These are phyloP conservation scores for Aspergillus versicolor DNA, from an alignment of 2,329 filamentous ascomycete species.

Conservation along the genomic window DNA sequence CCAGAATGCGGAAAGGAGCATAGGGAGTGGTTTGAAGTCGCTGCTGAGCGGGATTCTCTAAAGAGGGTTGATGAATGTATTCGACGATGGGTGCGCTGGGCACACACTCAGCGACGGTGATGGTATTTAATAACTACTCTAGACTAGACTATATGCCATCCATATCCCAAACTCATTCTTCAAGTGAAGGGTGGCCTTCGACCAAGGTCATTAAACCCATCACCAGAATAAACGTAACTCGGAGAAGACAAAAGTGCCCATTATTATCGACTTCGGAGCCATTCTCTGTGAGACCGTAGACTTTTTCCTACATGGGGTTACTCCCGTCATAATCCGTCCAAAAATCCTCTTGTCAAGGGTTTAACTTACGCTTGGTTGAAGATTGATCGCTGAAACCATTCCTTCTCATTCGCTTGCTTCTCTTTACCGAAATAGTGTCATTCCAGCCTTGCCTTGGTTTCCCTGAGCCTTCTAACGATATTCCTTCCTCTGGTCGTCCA, in stretches of 20 bases:
- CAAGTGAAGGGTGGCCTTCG: not conserved
- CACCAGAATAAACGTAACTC: too few relatives aligned
- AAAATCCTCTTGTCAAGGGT: not conserved
- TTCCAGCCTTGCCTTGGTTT: not conserved
- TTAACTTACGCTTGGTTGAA: not conserved
- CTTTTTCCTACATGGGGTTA: not conserved
- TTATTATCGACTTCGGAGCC: too few relatives aligned
- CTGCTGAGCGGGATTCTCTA: conserved; percentile 69
- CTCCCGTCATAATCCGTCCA: not conserved
- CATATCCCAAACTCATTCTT: not conserved
- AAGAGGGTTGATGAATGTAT: conserved; percentile 70
- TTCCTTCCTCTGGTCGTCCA: too few relatives aligned
- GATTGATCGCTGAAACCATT: not conserved
- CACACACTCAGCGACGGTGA: conserved; percentile 48
- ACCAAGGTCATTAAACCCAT: too few relatives aligned
- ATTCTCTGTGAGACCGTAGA: too few relatives aligned
- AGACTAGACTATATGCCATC: not conserved
- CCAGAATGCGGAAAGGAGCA: conserved; percentile 79
- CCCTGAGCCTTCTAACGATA: too few relatives aligned
- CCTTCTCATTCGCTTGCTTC: not conserved
- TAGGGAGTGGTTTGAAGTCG: conserved; percentile 92
- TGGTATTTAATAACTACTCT: not conserved
- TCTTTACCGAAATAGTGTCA: not conserved
- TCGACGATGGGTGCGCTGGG: conserved; percentile 83
- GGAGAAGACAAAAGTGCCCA: too few relatives aligned